These are phyloP conservation scores for Auricularia cornea DNA, from an alignment of 768 basidiomycete species.

Conservation along the genomic window DNA sequence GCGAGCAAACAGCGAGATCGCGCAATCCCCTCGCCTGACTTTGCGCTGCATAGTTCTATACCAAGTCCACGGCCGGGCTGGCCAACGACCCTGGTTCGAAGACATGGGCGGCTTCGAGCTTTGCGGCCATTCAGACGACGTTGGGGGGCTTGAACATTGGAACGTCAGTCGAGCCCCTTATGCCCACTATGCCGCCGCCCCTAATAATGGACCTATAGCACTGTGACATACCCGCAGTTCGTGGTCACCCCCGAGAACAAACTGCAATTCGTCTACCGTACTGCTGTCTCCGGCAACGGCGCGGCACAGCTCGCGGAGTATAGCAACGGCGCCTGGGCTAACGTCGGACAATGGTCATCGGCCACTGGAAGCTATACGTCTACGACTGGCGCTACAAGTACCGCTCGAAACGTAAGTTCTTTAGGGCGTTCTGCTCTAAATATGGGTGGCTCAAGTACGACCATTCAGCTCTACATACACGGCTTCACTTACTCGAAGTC, in stretches of 20 bases:
- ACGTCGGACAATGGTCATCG: conserved; percentile 7
- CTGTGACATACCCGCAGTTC: conserved; percentile 8
- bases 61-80: neutral
- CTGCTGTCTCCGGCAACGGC: conserved; percentile 4
- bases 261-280: conserved; percentile 5
- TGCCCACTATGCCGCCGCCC: no score
- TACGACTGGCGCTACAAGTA: conserved; percentile 1
- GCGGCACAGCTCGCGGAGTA: conserved; percentile 7
- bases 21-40: neutral
- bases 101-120: neutral
- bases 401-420: neutral
- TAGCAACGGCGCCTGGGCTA: conserved; percentile 1
- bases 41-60: conserved; percentile 2
- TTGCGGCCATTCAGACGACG: conserved; percentile 1
- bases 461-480: conserved; percentile 1
- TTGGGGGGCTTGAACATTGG: conserved; percentile 4
- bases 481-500: conserved; percentile 2
- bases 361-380: conserved; percentile 2
- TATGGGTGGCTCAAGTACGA: neutral
- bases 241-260: conserved; percentile 4
- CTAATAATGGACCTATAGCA: neutral
- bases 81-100: conserved; percentile 4
- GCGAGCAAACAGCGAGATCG: neutral
- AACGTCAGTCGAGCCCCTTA: neutral
- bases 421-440: neutral